Evolutionary conservation across 2,329 filamentous ascomycete genomes (phyloP).

Genomic region (Beauveria sp.): DNA sequence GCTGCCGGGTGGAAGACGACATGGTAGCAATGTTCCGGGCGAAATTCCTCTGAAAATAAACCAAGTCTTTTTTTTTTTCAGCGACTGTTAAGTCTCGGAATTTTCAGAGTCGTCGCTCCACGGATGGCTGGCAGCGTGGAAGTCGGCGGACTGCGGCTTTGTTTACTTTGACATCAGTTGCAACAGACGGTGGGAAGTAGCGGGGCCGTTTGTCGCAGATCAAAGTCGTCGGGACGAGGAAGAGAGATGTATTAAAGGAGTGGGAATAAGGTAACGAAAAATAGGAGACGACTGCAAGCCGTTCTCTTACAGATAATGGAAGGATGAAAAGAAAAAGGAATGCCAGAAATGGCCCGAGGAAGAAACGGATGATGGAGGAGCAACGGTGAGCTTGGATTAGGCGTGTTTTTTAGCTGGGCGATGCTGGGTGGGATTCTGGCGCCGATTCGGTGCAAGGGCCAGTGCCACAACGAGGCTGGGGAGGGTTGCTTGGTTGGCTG

Average conservation of each 20-base stretch:
- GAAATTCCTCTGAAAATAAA: not conserved
- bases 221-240: not conserved
- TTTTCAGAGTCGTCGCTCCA: not conserved
- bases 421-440: not conserved
- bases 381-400: not conserved
- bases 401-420: constrained; percentile 4
- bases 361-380: constrained; percentile 1
- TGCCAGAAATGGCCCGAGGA: not conserved
- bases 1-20: constrained; percentile 33
- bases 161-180: constrained; percentile 9
- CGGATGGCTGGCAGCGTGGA: not conserved
- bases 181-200: not conserved
- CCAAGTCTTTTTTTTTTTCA: not conserved
- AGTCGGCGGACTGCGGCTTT: not conserved
- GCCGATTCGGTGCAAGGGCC: constrained; percentile 4
- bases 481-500: not conserved
- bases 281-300: not conserved
- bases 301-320: not conserved
- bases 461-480: constrained; percentile 9
- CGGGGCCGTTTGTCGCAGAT: not conserved
- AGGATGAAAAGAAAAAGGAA: not conserved
- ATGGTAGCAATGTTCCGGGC: constrained; percentile 26
- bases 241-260: not conserved
- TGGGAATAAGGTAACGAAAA: not conserved
- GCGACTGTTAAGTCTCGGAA: not conserved